phyloP scores from a whole-genome alignment of 495 filamentous ascomycete species.

The Penicillium cataractarum region DNA sequence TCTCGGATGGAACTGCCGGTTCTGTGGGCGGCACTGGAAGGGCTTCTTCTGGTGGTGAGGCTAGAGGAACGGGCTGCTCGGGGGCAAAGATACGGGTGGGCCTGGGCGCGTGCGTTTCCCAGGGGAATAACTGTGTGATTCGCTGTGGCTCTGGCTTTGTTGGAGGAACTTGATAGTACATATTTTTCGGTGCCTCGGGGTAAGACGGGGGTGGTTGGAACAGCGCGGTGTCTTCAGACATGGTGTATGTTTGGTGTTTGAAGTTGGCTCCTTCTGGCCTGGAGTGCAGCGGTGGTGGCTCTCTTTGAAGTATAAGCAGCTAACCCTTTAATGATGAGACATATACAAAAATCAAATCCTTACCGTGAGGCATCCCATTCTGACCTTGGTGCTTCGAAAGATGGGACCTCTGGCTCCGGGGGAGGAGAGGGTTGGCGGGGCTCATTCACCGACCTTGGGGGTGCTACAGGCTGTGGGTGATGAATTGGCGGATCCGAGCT shows the following conservation, averaged over 20 bases:
- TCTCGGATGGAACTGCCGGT: background rate
- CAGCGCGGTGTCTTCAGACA: slow-evolving; percentile 69
- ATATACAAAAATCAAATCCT: slow-evolving; percentile 20
- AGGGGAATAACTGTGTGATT: slow-evolving; percentile 77
- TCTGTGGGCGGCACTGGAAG: background rate
- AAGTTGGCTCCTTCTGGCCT: slow-evolving; percentile 79
- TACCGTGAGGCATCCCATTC: slow-evolving; percentile 73
- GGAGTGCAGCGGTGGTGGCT: slow-evolving; percentile 72
- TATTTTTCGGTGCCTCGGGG: slow-evolving; percentile 78
- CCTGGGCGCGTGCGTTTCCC: slow-evolving; percentile 68
- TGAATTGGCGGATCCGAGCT: slow-evolving; percentile 19
- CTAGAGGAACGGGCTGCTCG: slow-evolving; percentile 37
- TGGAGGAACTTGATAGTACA: slow-evolving; percentile 80
- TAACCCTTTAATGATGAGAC: background rate
- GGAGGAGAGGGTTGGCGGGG: slow-evolving; percentile 39
- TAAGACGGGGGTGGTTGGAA: slow-evolving; percentile 76
- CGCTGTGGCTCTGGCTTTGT: slow-evolving; percentile 58
- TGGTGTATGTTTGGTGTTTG: slow-evolving; percentile 70
- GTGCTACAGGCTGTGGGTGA: slow-evolving; percentile 43
- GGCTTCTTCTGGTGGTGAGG: slow-evolving; percentile 13
- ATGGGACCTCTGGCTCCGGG: slow-evolving; percentile 30
- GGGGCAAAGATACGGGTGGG: slow-evolving; percentile 76
- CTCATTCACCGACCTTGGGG: slow-evolving; percentile 32
- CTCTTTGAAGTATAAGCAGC: slow-evolving; percentile 51
- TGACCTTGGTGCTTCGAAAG: slow-evolving; percentile 55